Evolutionary conservation across 495 filamentous ascomycete genomes (phyloP).

Genomic region (Poronia punctata): DNA sequence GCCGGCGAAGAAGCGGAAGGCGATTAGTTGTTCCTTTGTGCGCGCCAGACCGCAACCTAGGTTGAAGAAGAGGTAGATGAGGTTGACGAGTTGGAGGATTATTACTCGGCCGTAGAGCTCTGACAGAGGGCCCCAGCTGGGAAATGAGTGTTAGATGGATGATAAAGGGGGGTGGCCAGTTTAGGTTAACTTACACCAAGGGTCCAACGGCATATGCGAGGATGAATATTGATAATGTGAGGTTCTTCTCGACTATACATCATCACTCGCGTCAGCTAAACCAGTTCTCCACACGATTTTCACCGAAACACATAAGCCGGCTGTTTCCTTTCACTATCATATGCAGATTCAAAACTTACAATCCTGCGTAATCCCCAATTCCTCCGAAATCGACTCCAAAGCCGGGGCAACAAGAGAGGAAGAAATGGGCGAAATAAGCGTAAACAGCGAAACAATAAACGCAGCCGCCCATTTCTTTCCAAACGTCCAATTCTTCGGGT

Average conservation of each 20-base stretch:
- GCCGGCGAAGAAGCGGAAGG: conserved; percentile 51
- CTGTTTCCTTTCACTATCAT: no score
- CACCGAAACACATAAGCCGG: no score
- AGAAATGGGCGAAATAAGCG: conserved; percentile 61
- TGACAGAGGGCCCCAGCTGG: conserved; percentile 54
- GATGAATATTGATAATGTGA: conserved; percentile 67
- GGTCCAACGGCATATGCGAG: conserved; percentile 56
- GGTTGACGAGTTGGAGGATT: conserved; percentile 45
- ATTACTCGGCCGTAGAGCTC: conserved; percentile 58
- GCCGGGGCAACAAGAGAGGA: conserved; percentile 71
- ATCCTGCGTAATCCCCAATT: conserved; percentile 52
- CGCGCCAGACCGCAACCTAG: conserved; percentile 50
- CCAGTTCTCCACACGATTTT: no score
- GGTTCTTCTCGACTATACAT: conserved; percentile 42
- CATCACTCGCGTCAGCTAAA: no score
- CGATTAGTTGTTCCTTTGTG: conserved; percentile 47
- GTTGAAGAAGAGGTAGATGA: conserved; percentile 52
- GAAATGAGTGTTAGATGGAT: conserved; percentile 12
- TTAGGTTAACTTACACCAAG: conserved; percentile 13
- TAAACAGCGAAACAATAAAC: conserved; percentile 52
- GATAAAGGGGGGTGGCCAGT: conserved; percentile 21
- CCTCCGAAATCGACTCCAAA: conserved; percentile 44
- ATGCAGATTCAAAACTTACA: conserved; percentile 15
- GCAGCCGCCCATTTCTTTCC: conserved; percentile 59
- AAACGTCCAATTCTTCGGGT: conserved; percentile 51